A percentile compares a stretch with the other conserved stretches of the same genome.
Conservation (phyloP, 345 rosid genomes). For the Eutrema yunnanense region DNA sequence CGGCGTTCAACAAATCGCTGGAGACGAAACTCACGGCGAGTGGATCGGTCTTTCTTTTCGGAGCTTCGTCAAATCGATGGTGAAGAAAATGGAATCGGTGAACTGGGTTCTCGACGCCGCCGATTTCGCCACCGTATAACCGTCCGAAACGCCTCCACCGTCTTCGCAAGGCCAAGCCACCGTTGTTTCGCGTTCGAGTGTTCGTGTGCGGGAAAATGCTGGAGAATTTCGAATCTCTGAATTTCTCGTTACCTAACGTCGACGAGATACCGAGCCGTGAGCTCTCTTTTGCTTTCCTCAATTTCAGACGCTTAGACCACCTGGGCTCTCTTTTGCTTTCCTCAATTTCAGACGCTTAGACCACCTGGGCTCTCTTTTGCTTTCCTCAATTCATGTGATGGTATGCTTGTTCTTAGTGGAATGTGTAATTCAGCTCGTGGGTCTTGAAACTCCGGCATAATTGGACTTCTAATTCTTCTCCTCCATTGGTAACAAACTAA, state of each 20-base stretch:
- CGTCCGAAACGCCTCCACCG: slow-evolving; percentile 7
- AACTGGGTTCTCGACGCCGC: slow-evolving; percentile 82
- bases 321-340: slow-evolving; percentile 64
- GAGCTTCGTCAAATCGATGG: slow-evolving; percentile 59
- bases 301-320: slow-evolving; percentile 62
- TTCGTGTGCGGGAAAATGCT: slow-evolving; percentile 62
- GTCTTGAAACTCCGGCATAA: slow-evolving; percentile 3
- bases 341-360: slow-evolving; percentile 54
- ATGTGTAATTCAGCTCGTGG: slow-evolving; percentile 45
- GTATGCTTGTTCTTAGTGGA: slow-evolving; percentile 64
- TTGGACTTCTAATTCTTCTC: too few species aligned
- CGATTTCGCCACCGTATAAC: slow-evolving; percentile 37
- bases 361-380: slow-evolving; percentile 71
- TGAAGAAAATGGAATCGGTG: slow-evolving; percentile 73
- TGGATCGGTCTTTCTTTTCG: slow-evolving; percentile 43
- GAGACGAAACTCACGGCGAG: slow-evolving; percentile 66
- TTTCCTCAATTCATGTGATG: slow-evolving; percentile 50
- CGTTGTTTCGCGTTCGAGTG: slow-evolving; percentile 55
- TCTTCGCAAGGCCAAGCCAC: slow-evolving; percentile 44
- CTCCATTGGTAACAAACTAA: too few species aligned
- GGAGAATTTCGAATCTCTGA: slow-evolving; percentile 52
- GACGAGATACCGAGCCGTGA: slow-evolving; percentile 22
- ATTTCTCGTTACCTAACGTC: slow-evolving; percentile 24
- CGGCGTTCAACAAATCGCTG: slow-evolving; percentile 40
- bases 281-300: too few species aligned